Percentiles rank a stretch among this genome's conserved stretches.
These are phyloP conservation scores for Amaranthus cruentus DNA, from an alignment of 148 eudicot species.

Conservation along the genomic window DNA sequence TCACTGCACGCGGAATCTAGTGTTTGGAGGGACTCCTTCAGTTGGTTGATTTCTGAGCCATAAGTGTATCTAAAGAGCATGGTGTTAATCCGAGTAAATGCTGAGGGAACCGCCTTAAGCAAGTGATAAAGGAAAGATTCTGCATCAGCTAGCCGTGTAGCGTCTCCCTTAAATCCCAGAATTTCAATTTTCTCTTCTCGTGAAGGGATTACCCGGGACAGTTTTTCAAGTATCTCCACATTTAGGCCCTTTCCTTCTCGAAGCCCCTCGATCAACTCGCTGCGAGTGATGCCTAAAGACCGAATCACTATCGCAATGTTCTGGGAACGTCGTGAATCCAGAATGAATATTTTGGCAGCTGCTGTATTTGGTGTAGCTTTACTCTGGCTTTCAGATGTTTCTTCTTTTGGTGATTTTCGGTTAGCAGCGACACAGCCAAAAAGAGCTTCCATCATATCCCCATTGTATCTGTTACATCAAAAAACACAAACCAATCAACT, in stretches of 20 bases:
- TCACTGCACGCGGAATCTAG: slow-evolving; percentile 68
- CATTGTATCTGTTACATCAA: slow-evolving; percentile 55
- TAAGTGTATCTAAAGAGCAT: slow-evolving; percentile 66
- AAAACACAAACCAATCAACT: neutral
- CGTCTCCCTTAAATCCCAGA: slow-evolving; percentile 62
- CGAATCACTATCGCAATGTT: slow-evolving; percentile 75
- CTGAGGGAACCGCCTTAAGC: slow-evolving; percentile 63
- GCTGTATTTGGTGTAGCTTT: slow-evolving; percentile 37
- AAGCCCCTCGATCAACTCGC: slow-evolving; percentile 54
- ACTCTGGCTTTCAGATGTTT: slow-evolving; percentile 18
- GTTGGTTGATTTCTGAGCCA: slow-evolving; percentile 41
- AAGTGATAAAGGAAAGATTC: slow-evolving; percentile 78
- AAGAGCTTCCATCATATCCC: slow-evolving; percentile 83
- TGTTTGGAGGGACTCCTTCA: slow-evolving; percentile 44
- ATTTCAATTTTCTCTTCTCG: slow-evolving; percentile 59
- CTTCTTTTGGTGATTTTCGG: slow-evolving; percentile 43
- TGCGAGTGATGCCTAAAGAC: slow-evolving; percentile 51
- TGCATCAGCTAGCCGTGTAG: slow-evolving; percentile 65
- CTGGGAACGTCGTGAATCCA: slow-evolving; percentile 69
- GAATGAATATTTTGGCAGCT: slow-evolving; percentile 48
- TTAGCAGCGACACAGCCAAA: slow-evolving; percentile 65
- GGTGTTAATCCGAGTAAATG: slow-evolving; percentile 64
- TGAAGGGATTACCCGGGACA: slow-evolving; percentile 58
- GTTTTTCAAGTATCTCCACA: slow-evolving; percentile 66
- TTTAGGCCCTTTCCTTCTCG: slow-evolving; percentile 54